Conservation (phyloP, 2,329 filamentous ascomycete genomes). For the Albifimbria verrucaria region DNA sequence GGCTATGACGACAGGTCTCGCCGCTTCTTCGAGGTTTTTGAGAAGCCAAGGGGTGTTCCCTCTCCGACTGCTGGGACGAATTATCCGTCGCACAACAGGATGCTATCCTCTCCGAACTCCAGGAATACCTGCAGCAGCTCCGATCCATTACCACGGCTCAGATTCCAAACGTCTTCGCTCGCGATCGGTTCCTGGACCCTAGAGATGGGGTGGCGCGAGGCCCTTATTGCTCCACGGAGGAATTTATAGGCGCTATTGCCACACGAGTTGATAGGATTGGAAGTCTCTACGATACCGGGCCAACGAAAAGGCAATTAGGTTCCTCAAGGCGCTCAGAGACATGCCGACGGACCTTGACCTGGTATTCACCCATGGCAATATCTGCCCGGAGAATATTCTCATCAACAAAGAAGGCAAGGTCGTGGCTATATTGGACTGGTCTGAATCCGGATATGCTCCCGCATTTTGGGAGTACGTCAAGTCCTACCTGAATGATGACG, state of each 20-base stretch:
- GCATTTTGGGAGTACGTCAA: conserved; percentile 12
- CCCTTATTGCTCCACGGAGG: conserved; percentile 2
- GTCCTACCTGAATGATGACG: conserved; percentile 4
- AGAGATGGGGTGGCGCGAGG: conserved; percentile 6
- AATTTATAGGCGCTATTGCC: conserved; percentile 2
- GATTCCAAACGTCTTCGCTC: conserved; percentile 4
- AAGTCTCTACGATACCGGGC: conserved; percentile 5
- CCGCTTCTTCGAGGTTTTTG: conserved; percentile 4
- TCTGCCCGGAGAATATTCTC: conserved; percentile 8
- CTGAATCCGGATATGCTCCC: conserved; percentile 9
- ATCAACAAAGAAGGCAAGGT: conserved; percentile 1
- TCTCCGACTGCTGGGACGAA: conserved; percentile 6
- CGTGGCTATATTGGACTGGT: conserved; percentile 8
- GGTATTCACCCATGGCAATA: conserved; percentile 10
- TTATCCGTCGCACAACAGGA: conserved; percentile 1
- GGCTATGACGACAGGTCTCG: conserved; percentile 1
- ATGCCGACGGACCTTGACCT: conserved; percentile 1
- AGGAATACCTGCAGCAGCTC: conserved; percentile 1
- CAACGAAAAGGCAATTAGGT: conserved; percentile 5
- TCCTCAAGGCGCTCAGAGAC: conserved; percentile 4
- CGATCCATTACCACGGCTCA: not conserved
- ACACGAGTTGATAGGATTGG: conserved; percentile 5
- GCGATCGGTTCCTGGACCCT: conserved; percentile 7
- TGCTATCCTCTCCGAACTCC: not conserved
- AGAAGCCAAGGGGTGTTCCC: conserved; percentile 2